Evolutionary conservation across 352 stramenopile species (phyloP).

Genomic region (Pythium insidiosum): DNA sequence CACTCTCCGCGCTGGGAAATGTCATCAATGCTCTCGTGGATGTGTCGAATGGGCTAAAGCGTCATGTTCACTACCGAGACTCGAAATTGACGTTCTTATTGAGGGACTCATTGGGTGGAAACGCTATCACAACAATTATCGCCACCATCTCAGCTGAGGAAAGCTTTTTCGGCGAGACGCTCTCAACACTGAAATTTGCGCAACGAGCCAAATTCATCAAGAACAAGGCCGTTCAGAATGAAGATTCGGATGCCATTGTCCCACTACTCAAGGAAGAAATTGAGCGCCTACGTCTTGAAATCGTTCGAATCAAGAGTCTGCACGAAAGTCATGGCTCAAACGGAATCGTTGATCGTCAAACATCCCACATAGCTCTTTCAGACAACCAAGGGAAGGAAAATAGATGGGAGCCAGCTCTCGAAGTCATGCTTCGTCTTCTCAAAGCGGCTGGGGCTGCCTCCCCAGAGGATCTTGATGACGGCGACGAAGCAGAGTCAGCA

Average conservation of each 20-base stretch:
- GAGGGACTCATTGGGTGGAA: conserved; percentile 74
- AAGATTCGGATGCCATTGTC: conserved; percentile 71
- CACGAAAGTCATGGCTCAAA: too few relatives aligned
- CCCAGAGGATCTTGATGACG: too few relatives aligned
- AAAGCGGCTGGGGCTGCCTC: conserved; percentile 41
- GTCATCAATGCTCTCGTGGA: conserved; percentile 87
- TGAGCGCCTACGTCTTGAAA: conserved; percentile 54
- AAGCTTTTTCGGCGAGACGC: conserved; percentile 79
- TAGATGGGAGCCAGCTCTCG: conserved; percentile 67
- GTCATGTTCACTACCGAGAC: conserved; percentile 82
- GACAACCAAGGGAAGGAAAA: too few relatives aligned
- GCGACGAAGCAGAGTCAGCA: conserved; percentile 23
- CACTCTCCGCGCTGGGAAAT: conserved; percentile 78
- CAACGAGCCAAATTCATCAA: conserved; percentile 87
- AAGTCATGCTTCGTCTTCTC: conserved; percentile 75
- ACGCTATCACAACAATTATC: conserved; percentile 83
- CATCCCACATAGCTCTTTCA: too few relatives aligned
- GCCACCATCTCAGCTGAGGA: conserved; percentile 73
- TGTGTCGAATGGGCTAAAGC: conserved; percentile 68
- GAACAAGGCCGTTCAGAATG: conserved; percentile 82
- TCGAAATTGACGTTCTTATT: conserved; percentile 83
- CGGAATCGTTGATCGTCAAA: too few relatives aligned
- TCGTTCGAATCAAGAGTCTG: conserved; percentile 23
- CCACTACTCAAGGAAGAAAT: conserved; percentile 72
- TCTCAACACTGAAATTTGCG: conserved; percentile 85